Conservation (phyloP, 208 protist genomes). For the Leishmania martiniquensis region DNA sequence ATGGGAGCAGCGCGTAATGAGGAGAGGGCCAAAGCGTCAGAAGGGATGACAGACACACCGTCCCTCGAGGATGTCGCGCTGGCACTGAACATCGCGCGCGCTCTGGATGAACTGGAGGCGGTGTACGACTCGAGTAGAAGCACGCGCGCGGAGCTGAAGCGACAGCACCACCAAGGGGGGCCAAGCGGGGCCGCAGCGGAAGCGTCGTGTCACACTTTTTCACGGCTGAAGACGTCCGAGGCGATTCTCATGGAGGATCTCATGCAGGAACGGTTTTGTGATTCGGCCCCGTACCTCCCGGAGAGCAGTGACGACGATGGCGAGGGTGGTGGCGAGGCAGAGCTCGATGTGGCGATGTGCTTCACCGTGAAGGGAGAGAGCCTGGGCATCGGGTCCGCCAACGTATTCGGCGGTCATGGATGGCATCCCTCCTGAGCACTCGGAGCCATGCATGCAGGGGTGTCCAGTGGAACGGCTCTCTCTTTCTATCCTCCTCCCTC, state of each 20-base stretch:
- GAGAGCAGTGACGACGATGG: slow-evolving; percentile 30
- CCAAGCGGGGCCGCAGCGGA: background rate
- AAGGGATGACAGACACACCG: background rate
- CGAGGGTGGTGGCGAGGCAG: background rate
- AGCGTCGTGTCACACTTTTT: background rate
- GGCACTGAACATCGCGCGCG: slow-evolving; percentile 45
- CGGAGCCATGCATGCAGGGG: background rate
- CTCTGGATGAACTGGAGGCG: slow-evolving; percentile 70
- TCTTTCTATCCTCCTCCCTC: background rate
- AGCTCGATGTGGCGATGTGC: slow-evolving; percentile 79
- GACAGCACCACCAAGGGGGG: background rate
- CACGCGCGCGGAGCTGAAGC: slow-evolving; percentile 10
- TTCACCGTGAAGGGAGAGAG: slow-evolving; percentile 65
- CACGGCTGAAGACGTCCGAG: slow-evolving; percentile 32
- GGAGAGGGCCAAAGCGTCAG: background rate
- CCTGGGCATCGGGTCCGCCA: slow-evolving; percentile 67
- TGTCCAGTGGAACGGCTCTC: background rate
- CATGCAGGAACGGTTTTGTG: slow-evolving; percentile 60
- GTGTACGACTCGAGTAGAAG: slow-evolving; percentile 51
- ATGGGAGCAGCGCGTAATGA: background rate
- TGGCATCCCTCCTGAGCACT: slow-evolving; percentile 43
- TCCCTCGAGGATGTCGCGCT: slow-evolving; percentile 35
- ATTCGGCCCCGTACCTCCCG: slow-evolving; percentile 25
- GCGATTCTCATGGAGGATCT: slow-evolving; percentile 67
- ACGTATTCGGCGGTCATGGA: slow-evolving; percentile 76